Evolutionary conservation across 2,329 filamentous ascomycete genomes (phyloP).

Genomic region (Fusarium subglutinans): DNA sequence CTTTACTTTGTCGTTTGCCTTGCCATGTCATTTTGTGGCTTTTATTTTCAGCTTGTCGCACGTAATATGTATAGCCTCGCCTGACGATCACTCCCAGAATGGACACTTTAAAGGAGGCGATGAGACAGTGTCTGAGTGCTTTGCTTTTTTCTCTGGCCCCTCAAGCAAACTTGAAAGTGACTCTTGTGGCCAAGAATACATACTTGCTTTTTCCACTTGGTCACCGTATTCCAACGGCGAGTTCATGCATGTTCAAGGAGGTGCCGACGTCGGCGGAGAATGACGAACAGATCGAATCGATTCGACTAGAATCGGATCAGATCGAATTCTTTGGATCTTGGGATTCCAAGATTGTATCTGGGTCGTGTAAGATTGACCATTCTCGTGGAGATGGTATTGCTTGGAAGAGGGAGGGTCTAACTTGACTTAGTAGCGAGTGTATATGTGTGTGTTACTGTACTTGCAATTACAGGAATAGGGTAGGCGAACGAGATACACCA

Average conservation of each 20-base stretch:
- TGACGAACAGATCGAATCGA: background rate
- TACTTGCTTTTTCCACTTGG: conserved; percentile 10
- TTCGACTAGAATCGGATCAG: background rate
- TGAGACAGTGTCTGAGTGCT: background rate
- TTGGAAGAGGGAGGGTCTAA: background rate
- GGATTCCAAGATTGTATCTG: background rate
- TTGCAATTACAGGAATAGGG: background rate
- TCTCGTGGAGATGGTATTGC: background rate
- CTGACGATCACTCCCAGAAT: background rate
- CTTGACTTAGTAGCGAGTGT: background rate
- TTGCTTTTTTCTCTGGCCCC: background rate
- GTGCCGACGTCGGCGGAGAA: background rate
- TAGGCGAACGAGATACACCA: background rate
- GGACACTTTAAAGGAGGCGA: background rate
- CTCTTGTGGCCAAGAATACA: background rate
- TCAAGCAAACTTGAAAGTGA: background rate
- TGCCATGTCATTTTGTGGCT: background rate
- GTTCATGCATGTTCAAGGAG: background rate
- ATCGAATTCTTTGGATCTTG: background rate
- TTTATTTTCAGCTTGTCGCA: background rate
- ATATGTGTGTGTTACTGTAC: background rate
- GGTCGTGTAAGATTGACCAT: background rate
- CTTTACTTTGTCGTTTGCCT: background rate
- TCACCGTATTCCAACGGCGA: background rate
- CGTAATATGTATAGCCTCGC: conserved; percentile 3